Evolutionary conservation across 768 basidiomycete genomes (phyloP).

Genomic region (Mycena latifolia): DNA sequence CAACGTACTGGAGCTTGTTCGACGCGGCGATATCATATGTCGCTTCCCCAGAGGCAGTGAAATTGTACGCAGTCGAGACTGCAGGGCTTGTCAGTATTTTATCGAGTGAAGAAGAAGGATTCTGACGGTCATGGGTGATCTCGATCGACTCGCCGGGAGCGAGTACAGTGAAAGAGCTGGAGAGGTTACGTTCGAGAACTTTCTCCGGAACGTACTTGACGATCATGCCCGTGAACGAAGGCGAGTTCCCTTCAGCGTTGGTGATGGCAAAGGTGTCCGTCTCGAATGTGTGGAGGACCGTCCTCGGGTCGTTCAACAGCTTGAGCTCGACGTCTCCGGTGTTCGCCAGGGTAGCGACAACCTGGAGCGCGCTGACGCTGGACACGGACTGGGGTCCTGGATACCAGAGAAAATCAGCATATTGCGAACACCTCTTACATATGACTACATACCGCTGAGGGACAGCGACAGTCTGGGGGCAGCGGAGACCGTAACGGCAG

Average conservation of each 20-base stretch:
- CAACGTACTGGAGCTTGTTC: constrained; percentile 53
- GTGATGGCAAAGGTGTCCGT: constrained; percentile 55
- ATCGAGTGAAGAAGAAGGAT: background rate
- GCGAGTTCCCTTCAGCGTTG: constrained; percentile 47
- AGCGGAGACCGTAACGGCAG: constrained; percentile 38
- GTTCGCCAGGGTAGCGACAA: constrained; percentile 56
- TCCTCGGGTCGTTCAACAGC: constrained; percentile 57
- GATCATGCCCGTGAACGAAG: constrained; percentile 53
- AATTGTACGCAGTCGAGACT: constrained; percentile 62
- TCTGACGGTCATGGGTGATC: constrained; percentile 52
- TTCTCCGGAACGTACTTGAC: constrained; percentile 53
- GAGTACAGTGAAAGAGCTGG: constrained; percentile 52
- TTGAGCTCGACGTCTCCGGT: constrained; percentile 58
- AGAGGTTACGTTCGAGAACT: constrained; percentile 38
- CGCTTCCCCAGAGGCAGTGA: constrained; percentile 52
- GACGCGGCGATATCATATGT: constrained; percentile 53
- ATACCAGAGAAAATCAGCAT: background rate
- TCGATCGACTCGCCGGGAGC: constrained; percentile 52
- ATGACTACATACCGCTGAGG: constrained; percentile 37
- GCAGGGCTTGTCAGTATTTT: background rate
- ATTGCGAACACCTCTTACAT: background rate
- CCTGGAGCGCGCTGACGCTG: constrained; percentile 53
- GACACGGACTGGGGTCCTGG: constrained; percentile 49
- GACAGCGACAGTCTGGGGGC: constrained; percentile 40
- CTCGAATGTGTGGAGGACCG: constrained; percentile 50